Evolutionary conservation across 2,329 filamentous ascomycete genomes (phyloP).

Genomic region (Beauveria bassiana): DNA sequence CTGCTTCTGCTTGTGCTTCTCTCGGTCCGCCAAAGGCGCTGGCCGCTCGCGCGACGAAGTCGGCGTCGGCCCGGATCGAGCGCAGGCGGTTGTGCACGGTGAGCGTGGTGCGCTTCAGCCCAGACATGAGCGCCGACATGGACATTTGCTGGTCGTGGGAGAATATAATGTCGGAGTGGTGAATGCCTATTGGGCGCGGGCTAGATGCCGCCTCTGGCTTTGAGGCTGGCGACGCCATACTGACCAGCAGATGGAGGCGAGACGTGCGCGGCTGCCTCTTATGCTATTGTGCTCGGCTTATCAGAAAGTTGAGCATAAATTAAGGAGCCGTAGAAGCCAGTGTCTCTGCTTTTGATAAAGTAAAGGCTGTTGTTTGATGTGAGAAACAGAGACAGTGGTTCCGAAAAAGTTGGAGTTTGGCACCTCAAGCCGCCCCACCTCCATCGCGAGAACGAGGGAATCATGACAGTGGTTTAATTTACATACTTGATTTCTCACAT

Average conservation of each 20-base stretch:
- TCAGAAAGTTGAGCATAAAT: no score
- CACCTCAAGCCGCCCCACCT: background rate
- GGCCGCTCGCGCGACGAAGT: constrained; percentile 61
- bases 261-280: no score
- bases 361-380: no score
- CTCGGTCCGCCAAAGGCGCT: constrained; percentile 29
- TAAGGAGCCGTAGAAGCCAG: no score
- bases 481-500: background rate
- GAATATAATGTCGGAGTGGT: constrained; percentile 40
- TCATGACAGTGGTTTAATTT: no score
- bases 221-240: background rate
- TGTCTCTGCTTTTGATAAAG: no score
- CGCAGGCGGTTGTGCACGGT: constrained; percentile 73
- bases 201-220: background rate
- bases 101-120: constrained; percentile 68
- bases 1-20: no score
- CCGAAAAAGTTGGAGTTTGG: background rate
- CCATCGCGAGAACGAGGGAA: background rate
- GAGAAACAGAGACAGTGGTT: no score
- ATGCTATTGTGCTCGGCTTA: no score
- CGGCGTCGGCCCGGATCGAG: constrained; percentile 70
- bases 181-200: constrained; percentile 10
- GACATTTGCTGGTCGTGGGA: constrained; percentile 49
- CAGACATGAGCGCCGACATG: constrained; percentile 61
- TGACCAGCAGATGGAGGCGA: background rate